Evolutionary conservation across 257 asterid genomes (phyloP).

Genomic region (Solanum commersonii): DNA sequence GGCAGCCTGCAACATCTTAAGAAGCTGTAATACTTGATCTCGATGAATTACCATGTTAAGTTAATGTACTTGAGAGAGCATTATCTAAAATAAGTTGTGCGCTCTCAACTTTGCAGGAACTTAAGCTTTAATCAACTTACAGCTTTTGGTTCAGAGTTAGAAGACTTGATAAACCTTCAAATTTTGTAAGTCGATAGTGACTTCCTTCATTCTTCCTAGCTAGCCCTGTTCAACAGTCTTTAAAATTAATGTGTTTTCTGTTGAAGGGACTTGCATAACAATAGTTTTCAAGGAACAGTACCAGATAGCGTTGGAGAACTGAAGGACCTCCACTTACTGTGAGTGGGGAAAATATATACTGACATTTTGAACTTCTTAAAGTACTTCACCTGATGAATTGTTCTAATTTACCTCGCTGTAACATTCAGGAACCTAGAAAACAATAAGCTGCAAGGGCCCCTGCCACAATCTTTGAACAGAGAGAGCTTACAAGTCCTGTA

Average conservation of each 20-base stretch:
- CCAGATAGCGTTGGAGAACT: slow-evolving; percentile 76
- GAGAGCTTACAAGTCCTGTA: slow-evolving; percentile 72
- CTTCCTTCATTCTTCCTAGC: background rate
- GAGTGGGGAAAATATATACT: slow-evolving; percentile 17
- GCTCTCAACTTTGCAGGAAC: slow-evolving; percentile 42
- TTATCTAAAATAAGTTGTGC: background rate
- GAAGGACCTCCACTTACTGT: slow-evolving; percentile 66
- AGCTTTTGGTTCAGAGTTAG: slow-evolving; percentile 76
- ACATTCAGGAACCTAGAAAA: slow-evolving; percentile 68
- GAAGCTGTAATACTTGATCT: slow-evolving; percentile 44
- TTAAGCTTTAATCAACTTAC: slow-evolving; percentile 83
- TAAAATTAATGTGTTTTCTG: background rate
- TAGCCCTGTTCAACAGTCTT: background rate
- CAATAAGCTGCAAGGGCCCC: slow-evolving; percentile 81
- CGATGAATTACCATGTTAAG: background rate
- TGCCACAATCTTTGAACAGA: slow-evolving; percentile 71
- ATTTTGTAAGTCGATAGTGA: slow-evolving; percentile 52
- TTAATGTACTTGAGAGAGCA: background rate
- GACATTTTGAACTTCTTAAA: background rate
- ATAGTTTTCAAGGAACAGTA: slow-evolving; percentile 68
- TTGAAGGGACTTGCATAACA: slow-evolving; percentile 77
- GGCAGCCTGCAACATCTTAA: slow-evolving; percentile 85
- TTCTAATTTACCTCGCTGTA: slow-evolving; percentile 1
- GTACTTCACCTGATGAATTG: background rate
- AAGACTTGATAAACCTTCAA: slow-evolving; percentile 77